Evolutionary conservation across 23 red algal species (phyloP).

Genomic region (Agarophyton chilense): DNA sequence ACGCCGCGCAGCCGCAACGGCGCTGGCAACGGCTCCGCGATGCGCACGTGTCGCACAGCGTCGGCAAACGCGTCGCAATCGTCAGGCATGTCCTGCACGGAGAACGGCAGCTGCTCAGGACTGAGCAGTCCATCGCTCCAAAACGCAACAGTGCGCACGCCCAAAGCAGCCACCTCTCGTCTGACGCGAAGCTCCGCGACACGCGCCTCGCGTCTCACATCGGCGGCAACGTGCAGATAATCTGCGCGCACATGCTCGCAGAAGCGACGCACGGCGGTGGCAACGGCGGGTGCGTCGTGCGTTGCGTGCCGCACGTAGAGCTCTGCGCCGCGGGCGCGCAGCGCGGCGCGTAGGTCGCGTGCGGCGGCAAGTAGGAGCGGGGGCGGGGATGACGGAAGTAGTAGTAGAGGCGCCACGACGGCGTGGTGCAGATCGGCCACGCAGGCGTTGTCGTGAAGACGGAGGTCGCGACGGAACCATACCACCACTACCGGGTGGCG

Average conservation of each 20-base stretch:
- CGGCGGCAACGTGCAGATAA: background rate
- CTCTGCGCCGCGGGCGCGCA: conserved; percentile 70
- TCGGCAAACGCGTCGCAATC: conserved; percentile 60
- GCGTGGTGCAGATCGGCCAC: conserved; percentile 30
- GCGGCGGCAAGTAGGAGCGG: conserved; percentile 77
- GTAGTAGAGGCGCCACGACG: conserved; percentile 77
- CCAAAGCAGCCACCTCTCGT: background rate
- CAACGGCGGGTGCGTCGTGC: background rate
- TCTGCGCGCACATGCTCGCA: background rate
- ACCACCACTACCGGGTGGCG: background rate
- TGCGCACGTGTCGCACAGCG: background rate
- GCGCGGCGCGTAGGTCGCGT: conserved; percentile 69
- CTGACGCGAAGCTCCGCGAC: background rate
- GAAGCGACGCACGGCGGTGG: background rate
- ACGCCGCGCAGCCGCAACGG: background rate
- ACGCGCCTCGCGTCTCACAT: background rate
- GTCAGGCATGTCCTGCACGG: conserved; percentile 82
- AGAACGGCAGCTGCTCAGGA: conserved; percentile 88
- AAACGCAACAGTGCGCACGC: background rate
- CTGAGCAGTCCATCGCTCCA: conserved; percentile 80
- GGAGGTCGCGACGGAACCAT: conserved; percentile 92
- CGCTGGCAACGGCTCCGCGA: background rate
- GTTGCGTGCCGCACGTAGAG: conserved; percentile 71
- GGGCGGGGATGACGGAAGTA: conserved; percentile 63
- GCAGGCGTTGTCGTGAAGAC: conserved; percentile 90